Percentiles rank a stretch among this genome's conserved stretches.
phyloP scores from a whole-genome alignment of 148 eudicot species.

The Agrostemma githago region DNA sequence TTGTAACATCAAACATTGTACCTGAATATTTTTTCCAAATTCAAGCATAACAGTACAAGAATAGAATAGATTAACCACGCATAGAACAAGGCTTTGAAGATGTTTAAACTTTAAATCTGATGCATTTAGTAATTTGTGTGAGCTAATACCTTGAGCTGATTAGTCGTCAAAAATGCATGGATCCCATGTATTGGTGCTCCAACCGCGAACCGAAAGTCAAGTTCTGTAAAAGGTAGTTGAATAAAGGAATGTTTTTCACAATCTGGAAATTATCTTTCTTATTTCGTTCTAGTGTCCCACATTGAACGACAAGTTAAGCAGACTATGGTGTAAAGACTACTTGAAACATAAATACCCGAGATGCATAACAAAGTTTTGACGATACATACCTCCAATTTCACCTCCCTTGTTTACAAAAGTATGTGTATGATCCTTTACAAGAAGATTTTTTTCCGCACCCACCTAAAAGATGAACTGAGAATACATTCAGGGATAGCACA shows the following conservation, averaged over 20 bases:
- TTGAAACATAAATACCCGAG: not conserved
- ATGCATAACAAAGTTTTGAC: slow-evolving; percentile 8
- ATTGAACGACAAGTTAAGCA: slow-evolving; percentile 12
- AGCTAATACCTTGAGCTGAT: slow-evolving; percentile 76
- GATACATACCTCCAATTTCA: slow-evolving; percentile 76
- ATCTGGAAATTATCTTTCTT: not conserved
- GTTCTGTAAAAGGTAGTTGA: slow-evolving; percentile 49
- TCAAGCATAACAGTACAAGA: not conserved
- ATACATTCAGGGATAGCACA: slow-evolving; percentile 12
- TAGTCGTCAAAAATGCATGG: slow-evolving; percentile 80
- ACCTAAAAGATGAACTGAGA: slow-evolving; percentile 40
- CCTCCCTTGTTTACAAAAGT: slow-evolving; percentile 93
- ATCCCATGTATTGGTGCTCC: slow-evolving; percentile 99
- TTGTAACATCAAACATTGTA: no score
- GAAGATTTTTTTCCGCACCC: slow-evolving; percentile 89
- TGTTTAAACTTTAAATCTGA: not conserved
- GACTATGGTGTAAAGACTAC: not conserved
- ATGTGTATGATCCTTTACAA: slow-evolving; percentile 98
- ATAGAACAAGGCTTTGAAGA: slow-evolving; percentile 2
- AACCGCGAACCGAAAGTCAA: slow-evolving; percentile 91
- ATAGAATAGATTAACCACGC: not conserved
- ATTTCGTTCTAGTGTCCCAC: slow-evolving; percentile 8
- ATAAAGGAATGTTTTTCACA: not conserved
- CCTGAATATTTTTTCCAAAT: not conserved
- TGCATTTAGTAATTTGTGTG: not conserved